Evolutionary conservation across 176 grass and related monocot genomes (phyloP).

Genomic region (Carex pumila): DNA sequence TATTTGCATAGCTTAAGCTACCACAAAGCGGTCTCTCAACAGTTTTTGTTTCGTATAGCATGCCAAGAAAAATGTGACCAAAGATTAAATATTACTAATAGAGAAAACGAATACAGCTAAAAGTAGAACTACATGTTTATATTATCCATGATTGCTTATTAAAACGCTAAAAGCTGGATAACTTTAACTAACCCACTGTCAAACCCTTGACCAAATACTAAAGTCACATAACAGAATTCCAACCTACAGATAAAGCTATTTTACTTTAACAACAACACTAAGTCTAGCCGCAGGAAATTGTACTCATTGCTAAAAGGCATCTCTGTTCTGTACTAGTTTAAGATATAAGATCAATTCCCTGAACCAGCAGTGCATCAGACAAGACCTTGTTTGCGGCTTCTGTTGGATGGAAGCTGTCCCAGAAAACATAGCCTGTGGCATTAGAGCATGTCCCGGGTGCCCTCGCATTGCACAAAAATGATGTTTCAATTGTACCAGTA

Average conservation of each 20-base stretch:
- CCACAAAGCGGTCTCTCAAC: no score
- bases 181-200: neutral
- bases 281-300: neutral
- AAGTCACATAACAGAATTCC: neutral
- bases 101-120: neutral
- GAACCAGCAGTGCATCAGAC: conserved; percentile 65
- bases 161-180: neutral
- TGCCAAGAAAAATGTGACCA: neutral
- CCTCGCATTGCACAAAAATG: conserved; percentile 63
- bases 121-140: neutral
- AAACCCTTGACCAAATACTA: neutral
- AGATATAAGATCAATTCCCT: conserved; percentile 83
- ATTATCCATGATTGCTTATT: neutral
- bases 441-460: conserved; percentile 76
- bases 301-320: neutral
- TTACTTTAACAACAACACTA: neutral
- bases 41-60: no score
- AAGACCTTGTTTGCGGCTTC: conserved; percentile 86
- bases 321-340: conserved; percentile 19
- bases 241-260: neutral
- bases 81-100: neutral
- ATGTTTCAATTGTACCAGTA: conserved; percentile 92
- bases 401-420: conserved; percentile 93
- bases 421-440: conserved; percentile 91
- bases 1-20: no score